These are phyloP conservation scores for slime mould (Dictyostelium discoideum) DNA, from an alignment of 78 protist genomes.

Conservation along the genomic window DNA sequence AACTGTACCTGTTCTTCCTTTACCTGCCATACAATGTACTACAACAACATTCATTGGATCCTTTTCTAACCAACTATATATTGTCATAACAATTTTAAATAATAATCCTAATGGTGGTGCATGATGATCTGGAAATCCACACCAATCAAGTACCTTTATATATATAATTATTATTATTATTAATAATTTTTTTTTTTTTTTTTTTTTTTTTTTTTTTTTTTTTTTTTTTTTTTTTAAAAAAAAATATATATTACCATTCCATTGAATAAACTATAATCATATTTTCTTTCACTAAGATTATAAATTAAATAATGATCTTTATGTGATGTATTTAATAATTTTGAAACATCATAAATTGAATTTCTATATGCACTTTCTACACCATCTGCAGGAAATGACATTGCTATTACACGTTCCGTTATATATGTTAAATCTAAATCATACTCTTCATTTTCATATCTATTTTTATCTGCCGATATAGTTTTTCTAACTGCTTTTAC, in stretches of 20 bases:
- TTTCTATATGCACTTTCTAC: slow-evolving; percentile 86
- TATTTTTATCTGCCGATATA: slow-evolving; percentile 77
- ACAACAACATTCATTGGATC: slow-evolving; percentile 79
- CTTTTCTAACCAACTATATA: slow-evolving; percentile 58
- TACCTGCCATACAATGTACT: slow-evolving; percentile 88
- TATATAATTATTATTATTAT: neutral
- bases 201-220: neutral
- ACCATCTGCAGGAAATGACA: slow-evolving; percentile 89
- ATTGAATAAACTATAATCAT: slow-evolving; percentile 69
- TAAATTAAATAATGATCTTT: slow-evolving; percentile 64
- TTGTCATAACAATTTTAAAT: slow-evolving; percentile 68
- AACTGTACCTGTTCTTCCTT: slow-evolving; percentile 80
- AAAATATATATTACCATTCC: slow-evolving; percentile 8
- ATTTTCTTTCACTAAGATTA: slow-evolving; percentile 75
- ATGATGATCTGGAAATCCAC: slow-evolving; percentile 90
- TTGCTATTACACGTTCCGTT: slow-evolving; percentile 84
- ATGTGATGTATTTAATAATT: slow-evolving; percentile 73
- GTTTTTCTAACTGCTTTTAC: slow-evolving; percentile 81
- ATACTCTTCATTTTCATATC: slow-evolving; percentile 78
- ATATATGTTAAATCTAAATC: slow-evolving; percentile 85
- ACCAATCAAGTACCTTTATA: slow-evolving; percentile 82
- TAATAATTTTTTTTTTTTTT: neutral
- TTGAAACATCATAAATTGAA: slow-evolving; percentile 81
- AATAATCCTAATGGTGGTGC: slow-evolving; percentile 83
- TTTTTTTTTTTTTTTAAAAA: neutral